These are phyloP conservation scores for Pyropia haitanensis DNA, from an alignment of 23 red algal genomes.

Conservation along the genomic window DNA sequence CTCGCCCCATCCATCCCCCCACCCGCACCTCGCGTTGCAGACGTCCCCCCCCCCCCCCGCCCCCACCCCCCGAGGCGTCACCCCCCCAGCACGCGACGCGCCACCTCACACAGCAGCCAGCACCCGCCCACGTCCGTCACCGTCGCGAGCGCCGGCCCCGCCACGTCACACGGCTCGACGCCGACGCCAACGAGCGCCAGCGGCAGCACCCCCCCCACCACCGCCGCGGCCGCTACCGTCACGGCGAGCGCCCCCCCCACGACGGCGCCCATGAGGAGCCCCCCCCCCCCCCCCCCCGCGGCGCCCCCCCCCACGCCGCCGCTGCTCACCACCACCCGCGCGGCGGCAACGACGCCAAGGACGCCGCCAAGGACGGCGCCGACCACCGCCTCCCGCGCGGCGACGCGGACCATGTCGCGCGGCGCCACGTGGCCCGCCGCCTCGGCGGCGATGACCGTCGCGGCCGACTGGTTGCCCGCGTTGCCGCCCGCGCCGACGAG, in stretches of 20 bases:
- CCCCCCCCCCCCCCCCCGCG: no score
- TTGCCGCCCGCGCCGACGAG: constrained; percentile 34
- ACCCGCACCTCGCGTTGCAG: no score
- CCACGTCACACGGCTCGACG: constrained; percentile 22
- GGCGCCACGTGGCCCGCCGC: constrained; percentile 18
- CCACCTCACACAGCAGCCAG: constrained; percentile 19
- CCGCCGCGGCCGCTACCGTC: no score
- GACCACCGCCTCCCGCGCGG: constrained; percentile 9
- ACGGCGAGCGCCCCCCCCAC: no score
- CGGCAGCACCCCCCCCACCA: not conserved
- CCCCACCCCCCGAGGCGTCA: no score
- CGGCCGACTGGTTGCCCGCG: constrained; percentile 43
- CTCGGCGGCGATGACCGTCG: not conserved
- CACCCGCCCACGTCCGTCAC: constrained; percentile 25
- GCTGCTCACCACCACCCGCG: constrained; percentile 1
- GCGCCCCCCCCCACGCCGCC: no score
- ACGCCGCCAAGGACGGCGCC: constrained; percentile 7
- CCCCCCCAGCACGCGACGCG: constrained; percentile 4
- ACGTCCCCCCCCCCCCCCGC: no score
- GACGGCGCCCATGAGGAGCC: no score
- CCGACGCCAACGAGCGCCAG: constrained; percentile 9
- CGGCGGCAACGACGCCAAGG: constrained; percentile 9
- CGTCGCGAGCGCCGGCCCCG: constrained; percentile 23
- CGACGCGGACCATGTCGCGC: constrained; percentile 6
- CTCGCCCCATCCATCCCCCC: no score